Conservation (phyloP, 768 basidiomycete species). For the Amanita thiersii region DNA sequence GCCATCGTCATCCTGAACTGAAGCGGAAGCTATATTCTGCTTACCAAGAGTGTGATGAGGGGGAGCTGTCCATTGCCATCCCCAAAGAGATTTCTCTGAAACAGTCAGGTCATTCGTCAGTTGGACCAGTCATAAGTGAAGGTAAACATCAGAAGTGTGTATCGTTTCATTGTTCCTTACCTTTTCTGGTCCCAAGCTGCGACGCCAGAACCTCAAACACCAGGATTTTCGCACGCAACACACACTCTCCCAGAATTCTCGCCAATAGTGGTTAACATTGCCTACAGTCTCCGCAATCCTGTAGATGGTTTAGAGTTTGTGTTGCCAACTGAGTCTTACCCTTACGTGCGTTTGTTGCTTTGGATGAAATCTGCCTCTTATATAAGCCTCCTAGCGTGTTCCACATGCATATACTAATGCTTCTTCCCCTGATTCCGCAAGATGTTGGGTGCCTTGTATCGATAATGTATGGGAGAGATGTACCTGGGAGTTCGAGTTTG, state of each 20-base stretch:
- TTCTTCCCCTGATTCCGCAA: conserved; percentile 82
- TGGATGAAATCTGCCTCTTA: conserved; percentile 10
- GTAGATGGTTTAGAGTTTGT: conserved; percentile 83
- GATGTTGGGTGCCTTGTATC: conserved; percentile 98
- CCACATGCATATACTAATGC: conserved; percentile 91
- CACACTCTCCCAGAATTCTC: conserved; percentile 53
- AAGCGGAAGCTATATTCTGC: conserved; percentile 91
- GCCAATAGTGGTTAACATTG: conserved; percentile 68
- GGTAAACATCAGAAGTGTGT: conserved; percentile 26
- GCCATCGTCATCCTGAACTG: conserved; percentile 85
- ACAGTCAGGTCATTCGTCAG: conserved; percentile 41
- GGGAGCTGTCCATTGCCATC: conserved; percentile 87
- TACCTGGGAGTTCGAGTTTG: conserved; percentile 97
- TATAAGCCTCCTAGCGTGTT: conserved; percentile 55
- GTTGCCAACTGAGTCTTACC: conserved; percentile 71
- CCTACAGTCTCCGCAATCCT: conserved; percentile 77
- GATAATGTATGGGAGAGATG: conserved; percentile 94
- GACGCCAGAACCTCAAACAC: conserved; percentile 81
- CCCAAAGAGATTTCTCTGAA: conserved; percentile 63
- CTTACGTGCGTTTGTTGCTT: conserved; percentile 53
- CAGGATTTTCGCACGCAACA: conserved; percentile 25
- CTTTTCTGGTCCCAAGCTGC: conserved; percentile 33
- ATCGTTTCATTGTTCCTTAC: not conserved
- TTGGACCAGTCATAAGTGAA: conserved; percentile 44
- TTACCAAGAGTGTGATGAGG: conserved; percentile 86